These are phyloP conservation scores for Bipolaris bicolor DNA, from an alignment of 2,329 filamentous ascomycete species.

Conservation along the genomic window DNA sequence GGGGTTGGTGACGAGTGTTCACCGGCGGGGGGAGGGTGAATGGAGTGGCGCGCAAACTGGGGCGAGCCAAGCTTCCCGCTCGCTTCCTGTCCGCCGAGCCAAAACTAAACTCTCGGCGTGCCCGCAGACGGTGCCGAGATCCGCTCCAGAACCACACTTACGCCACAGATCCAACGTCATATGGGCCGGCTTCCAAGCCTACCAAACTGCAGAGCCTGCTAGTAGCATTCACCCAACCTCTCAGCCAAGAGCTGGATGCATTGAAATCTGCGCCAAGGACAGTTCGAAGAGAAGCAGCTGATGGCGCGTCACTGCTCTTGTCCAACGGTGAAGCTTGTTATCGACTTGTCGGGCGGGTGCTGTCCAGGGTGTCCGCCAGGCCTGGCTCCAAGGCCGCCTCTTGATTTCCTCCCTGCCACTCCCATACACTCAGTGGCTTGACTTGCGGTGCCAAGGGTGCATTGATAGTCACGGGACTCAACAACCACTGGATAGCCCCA, in stretches of 20 bases:
- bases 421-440: conserved; percentile 10
- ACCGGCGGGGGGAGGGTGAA: conserved; percentile 2
- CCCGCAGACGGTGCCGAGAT: conserved; percentile 20
- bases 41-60: conserved; percentile 4
- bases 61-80: conserved; percentile 16
- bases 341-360: conserved; percentile 24
- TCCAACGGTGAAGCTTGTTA: conserved; percentile 35
- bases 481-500: conserved; percentile 14
- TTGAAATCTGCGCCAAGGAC: conserved; percentile 7
- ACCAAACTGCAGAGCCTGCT: conserved; percentile 14
- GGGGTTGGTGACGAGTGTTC: conserved; percentile 5
- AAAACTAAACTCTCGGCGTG: conserved; percentile 18
- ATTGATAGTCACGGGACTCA: conserved; percentile 31
- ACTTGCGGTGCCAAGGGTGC: conserved; percentile 23
- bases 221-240: conserved; percentile 15
- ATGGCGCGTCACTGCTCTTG: conserved; percentile 19
- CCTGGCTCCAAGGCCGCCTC: conserved; percentile 25
- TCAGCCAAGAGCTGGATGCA: conserved; percentile 24
- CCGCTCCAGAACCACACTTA: conserved; percentile 14
- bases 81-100: conserved; percentile 30
- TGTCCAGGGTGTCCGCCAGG: conserved; percentile 13
- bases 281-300: conserved; percentile 10
- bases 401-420: conserved; percentile 26
- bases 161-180: conserved; percentile 25
- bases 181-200: conserved; percentile 17